phyloP scores from a whole-genome alignment of 2,329 filamentous ascomycete species.

The Phaeosphaeriaceae sp. region DNA sequence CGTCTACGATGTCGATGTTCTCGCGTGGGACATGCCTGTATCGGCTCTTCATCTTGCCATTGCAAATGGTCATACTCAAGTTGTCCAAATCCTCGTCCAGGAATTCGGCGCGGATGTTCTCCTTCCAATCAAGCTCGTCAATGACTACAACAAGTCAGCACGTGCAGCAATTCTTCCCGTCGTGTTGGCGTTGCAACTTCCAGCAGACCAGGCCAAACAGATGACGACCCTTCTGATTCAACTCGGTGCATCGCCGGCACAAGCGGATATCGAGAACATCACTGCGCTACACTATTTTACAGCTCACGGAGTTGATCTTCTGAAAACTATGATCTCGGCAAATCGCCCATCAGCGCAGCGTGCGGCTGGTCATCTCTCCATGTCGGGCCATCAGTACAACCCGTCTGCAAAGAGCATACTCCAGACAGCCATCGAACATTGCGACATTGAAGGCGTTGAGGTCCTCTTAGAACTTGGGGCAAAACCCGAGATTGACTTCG shows the following conservation, averaged over 20 bases:
- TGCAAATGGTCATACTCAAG: conserved; percentile 71
- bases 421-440: conserved; percentile 57
- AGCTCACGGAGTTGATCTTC: conserved; percentile 16
- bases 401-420: conserved; percentile 59
- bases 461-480: conserved; percentile 69
- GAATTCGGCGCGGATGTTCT: conserved; percentile 80
- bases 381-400: conserved; percentile 46
- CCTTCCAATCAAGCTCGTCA: conserved; percentile 72
- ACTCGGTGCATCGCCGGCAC: conserved; percentile 74
- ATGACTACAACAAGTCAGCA: conserved; percentile 56
- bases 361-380: conserved; percentile 70
- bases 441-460: conserved; percentile 12
- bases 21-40: conserved; percentile 80
- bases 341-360: conserved; percentile 68
- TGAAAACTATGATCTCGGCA: conserved; percentile 59
- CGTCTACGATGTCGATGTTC: conserved; percentile 77
- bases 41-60: conserved; percentile 83
- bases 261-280: conserved; percentile 70
- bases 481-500: conserved; percentile 65
- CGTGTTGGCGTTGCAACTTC: conserved; percentile 70
- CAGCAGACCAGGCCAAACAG: conserved; percentile 66
- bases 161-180: conserved; percentile 72
- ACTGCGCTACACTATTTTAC: conserved; percentile 67
- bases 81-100: conserved; percentile 71
- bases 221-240: conserved; percentile 72